Conservation (phyloP, 768 basidiomycete species). For the Mycena pura region DNA sequence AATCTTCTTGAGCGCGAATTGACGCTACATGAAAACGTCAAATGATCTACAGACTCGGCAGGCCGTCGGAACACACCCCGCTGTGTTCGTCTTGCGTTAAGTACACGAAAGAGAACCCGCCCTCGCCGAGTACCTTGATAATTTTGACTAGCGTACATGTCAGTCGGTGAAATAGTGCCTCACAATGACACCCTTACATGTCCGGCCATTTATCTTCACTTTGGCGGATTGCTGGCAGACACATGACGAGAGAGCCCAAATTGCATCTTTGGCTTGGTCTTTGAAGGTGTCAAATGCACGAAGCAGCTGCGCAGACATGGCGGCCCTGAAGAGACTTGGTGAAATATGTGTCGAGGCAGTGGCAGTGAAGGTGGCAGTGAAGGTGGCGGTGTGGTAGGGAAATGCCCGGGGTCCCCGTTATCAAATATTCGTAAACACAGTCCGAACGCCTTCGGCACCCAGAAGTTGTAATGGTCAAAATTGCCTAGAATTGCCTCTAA, state of each 20-base stretch:
- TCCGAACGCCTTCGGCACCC: no score
- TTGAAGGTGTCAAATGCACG: slow-evolving; percentile 63
- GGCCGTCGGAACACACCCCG: slow-evolving; percentile 59
- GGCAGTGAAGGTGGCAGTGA: background rate
- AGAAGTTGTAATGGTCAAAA: no score
- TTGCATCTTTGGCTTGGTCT: slow-evolving; percentile 81
- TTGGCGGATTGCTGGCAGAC: slow-evolving; percentile 82
- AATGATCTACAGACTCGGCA: slow-evolving; percentile 6
- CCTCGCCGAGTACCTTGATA: slow-evolving; percentile 92
- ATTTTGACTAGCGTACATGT: slow-evolving; percentile 71
- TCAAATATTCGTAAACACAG: background rate
- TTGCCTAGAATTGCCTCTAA: no score
- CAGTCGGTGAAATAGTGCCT: slow-evolving; percentile 4
- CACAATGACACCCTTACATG: slow-evolving; percentile 54
- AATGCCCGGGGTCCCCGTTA: background rate
- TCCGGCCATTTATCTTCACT: slow-evolving; percentile 94
- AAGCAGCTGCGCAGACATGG: slow-evolving; percentile 42
- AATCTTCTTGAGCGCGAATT: slow-evolving; percentile 98
- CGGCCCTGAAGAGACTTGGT: background rate
- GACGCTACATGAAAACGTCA: slow-evolving; percentile 56
- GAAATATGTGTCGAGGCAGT: background rate
- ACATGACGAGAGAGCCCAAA: slow-evolving; percentile 84
- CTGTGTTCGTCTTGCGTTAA: slow-evolving; percentile 86
- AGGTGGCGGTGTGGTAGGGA: background rate
- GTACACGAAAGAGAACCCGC: slow-evolving; percentile 93